phyloP scores from a whole-genome alignment of 108 stramenopile genomes.

The Skeletonema costatum region DNA sequence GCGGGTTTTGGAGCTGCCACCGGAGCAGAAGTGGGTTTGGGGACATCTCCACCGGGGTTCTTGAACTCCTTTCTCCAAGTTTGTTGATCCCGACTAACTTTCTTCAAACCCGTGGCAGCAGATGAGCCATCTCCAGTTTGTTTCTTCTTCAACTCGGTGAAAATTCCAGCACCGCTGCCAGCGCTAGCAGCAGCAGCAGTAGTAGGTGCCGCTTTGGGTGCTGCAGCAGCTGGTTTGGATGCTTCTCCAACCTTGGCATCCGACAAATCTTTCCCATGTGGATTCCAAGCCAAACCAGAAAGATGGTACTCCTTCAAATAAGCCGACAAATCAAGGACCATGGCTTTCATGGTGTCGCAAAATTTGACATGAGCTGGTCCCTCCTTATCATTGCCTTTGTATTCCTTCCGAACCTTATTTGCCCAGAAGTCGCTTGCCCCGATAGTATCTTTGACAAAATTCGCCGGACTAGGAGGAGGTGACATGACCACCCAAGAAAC shows the following conservation, averaged over 20 bases:
- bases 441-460: conserved; percentile 82
- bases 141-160: conserved; percentile 75
- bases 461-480: conserved; percentile 68
- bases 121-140: conserved; percentile 73
- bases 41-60: conserved; percentile 42
- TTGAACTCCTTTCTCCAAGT: conserved; percentile 96
- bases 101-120: conserved; percentile 91
- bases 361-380: conserved; percentile 83
- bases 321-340: conserved; percentile 69
- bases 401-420: conserved; percentile 95
- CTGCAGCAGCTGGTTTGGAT: conserved; percentile 40
- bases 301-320: conserved; percentile 93
- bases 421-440: conserved; percentile 94
- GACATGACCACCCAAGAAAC: conserved; percentile 74
- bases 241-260: conserved; percentile 67
- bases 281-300: conserved; percentile 90
- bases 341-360: conserved; percentile 87
- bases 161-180: conserved; percentile 52
- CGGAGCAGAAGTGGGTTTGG: conserved; percentile 11
- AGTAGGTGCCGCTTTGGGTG: conserved; percentile 15
- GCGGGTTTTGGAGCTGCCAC: not conserved
- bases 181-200: conserved; percentile 8
- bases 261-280: conserved; percentile 75
- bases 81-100: conserved; percentile 94
- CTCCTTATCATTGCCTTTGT: conserved; percentile 80